Conservation (phyloP, 2,329 filamentous ascomycete genomes). For the Didymellaceae sp. region DNA sequence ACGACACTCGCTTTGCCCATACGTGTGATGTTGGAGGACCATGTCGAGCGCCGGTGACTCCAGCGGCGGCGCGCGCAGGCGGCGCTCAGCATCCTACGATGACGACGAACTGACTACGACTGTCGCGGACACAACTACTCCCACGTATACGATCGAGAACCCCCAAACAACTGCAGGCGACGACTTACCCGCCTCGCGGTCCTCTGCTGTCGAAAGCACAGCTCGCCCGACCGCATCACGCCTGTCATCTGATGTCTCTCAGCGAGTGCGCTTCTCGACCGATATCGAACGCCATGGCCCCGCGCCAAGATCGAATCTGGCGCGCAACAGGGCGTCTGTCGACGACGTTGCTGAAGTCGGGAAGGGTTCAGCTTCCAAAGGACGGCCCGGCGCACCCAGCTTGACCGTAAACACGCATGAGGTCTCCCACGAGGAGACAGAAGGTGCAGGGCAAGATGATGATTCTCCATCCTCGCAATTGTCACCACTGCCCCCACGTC, state of each 20-base stretch:
- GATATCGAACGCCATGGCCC: slow-evolving; percentile 39
- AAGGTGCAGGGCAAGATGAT: slow-evolving; percentile 7
- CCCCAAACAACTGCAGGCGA: slow-evolving; percentile 18
- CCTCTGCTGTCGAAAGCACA: slow-evolving; percentile 30
- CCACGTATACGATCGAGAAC: slow-evolving; percentile 26
- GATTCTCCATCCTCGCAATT: slow-evolving; percentile 16
- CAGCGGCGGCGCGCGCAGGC: slow-evolving; percentile 37
- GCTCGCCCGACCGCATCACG: slow-evolving; percentile 36
- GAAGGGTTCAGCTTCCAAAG: slow-evolving; percentile 20
- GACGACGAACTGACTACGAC: slow-evolving; percentile 27
- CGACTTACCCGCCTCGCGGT: slow-evolving; percentile 22
- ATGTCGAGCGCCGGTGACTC: slow-evolving; percentile 42
- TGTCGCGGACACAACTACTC: slow-evolving; percentile 15
- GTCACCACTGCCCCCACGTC: slow-evolving; percentile 32
- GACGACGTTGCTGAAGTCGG: slow-evolving; percentile 22
- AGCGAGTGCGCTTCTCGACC: slow-evolving; percentile 48
- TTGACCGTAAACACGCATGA: slow-evolving; percentile 45
- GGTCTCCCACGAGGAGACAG: slow-evolving; percentile 24
- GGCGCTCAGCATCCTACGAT: slow-evolving; percentile 36
- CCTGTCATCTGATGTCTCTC: slow-evolving; percentile 35
- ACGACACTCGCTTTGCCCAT: slow-evolving; percentile 10
- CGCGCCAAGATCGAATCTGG: slow-evolving; percentile 22
- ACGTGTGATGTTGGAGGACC: slow-evolving; percentile 30
- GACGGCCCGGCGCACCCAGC: slow-evolving; percentile 40
- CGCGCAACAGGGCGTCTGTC: slow-evolving; percentile 21